Percentiles rank a stretch among this genome's conserved stretches.
phyloP scores from a whole-genome alignment of 257 asterid genomes.

The Solanum gracilifrons region DNA sequence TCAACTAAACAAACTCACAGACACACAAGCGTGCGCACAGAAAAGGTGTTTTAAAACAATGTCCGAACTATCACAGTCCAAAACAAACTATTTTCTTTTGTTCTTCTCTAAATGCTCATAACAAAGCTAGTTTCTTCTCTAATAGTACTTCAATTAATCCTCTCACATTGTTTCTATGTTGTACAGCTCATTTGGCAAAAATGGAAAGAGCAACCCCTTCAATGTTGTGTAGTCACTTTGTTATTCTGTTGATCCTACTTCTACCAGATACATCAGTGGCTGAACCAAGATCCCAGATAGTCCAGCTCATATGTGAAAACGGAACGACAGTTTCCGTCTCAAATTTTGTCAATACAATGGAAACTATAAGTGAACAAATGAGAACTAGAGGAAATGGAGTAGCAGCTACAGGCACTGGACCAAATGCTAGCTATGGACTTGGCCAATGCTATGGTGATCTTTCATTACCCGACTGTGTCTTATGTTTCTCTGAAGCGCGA shows the following conservation, averaged over 20 bases:
- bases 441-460: constrained; percentile 24
- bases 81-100: neutral
- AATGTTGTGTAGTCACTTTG: neutral
- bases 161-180: neutral
- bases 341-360: neutral
- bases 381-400: neutral
- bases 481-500: constrained; percentile 19
- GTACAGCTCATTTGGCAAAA: neutral
- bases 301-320: constrained; percentile 4
- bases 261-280: neutral
- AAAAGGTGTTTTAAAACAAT: neutral
- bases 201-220: neutral
- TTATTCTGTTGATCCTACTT: neutral
- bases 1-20: neutral
- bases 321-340: neutral
- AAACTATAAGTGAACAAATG: neutral
- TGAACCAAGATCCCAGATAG: constrained; percentile 12
- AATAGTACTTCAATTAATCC: neutral
- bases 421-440: neutral
- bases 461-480: constrained; percentile 7
- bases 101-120: neutral
- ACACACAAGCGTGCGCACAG: neutral
- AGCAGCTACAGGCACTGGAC: constrained; percentile 6
- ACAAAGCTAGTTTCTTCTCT: neutral
- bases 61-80: neutral